Evolutionary conservation across 2,329 filamentous ascomycete species (phyloP).

Genomic region (Sclerotinia borealis): DNA sequence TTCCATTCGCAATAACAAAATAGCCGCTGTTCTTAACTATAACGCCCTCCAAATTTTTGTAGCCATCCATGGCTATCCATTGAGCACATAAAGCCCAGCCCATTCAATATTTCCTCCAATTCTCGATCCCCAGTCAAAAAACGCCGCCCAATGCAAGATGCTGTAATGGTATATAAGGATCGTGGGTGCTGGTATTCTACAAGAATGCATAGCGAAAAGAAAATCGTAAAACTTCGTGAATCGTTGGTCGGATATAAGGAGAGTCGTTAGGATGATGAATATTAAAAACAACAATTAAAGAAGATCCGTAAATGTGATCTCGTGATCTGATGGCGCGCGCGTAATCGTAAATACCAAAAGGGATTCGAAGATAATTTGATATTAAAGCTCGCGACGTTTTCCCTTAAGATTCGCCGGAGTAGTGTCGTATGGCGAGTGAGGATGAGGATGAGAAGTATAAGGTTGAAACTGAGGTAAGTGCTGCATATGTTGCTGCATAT

Average conservation of each 20-base stretch:
- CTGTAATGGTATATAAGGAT: conserved; percentile 19
- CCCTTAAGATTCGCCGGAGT: conserved; percentile 28
- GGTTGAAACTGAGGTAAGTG: conserved; percentile 17
- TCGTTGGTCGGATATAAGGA: conserved; percentile 22
- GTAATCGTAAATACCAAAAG: conserved; percentile 18
- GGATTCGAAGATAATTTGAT: conserved; percentile 11
- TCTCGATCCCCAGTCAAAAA: conserved; percentile 8
- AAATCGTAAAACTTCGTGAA: conserved; percentile 27
- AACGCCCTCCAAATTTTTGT: conserved; percentile 12
- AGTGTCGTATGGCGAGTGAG: conserved; percentile 23
- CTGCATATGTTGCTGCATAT: conserved; percentile 12
- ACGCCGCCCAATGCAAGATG: conserved; percentile 29
- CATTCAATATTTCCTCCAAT: conserved; percentile 16
- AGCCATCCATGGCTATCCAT: conserved; percentile 10
- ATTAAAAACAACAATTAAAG: conserved; percentile 21
- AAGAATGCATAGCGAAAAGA: conserved; percentile 27
- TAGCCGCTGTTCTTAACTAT: conserved; percentile 11
- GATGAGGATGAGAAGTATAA: conserved; percentile 16
- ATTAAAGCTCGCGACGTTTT: conserved; percentile 31
- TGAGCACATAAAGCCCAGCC: not conserved
- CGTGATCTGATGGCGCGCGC: not conserved
- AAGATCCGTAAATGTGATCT: conserved; percentile 11
- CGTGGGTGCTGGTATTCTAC: conserved; percentile 32
- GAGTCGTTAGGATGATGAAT: conserved; percentile 18
- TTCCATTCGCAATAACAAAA: conserved; percentile 2